Percentiles rank a stretch among this genome's conserved stretches.
Conservation (phyloP, 306 rosid genomes). For the Fagus crenata region DNA sequence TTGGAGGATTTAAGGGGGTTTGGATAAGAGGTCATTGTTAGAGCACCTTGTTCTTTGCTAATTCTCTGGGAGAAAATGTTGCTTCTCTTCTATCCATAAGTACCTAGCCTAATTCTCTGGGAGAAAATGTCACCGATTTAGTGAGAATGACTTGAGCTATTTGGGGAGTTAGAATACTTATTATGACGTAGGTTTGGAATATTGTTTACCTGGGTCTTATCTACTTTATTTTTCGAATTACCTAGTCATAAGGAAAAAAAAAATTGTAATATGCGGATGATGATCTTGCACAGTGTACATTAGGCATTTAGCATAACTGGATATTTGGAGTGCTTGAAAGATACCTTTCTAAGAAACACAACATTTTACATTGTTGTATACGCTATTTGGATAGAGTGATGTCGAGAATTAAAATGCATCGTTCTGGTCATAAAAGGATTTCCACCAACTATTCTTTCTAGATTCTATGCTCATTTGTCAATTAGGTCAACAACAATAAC, state of each 20-base stretch:
- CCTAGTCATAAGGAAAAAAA: neutral
- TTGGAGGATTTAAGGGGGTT: constrained; percentile 24
- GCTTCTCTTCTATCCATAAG: neutral
- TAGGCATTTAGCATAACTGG: neutral
- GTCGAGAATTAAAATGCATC: too few relatives aligned
- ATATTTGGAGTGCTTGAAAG: neutral
- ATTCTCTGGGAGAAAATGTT: too few relatives aligned
- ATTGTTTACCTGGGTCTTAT: too few relatives aligned
- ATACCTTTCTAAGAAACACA: neutral
- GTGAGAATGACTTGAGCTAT: too few relatives aligned
- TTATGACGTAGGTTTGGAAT: too few relatives aligned
- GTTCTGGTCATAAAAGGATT: too few relatives aligned
- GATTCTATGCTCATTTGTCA: too few relatives aligned
- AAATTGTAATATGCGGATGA: neutral
- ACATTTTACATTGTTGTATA: neutral
- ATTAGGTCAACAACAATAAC: too few relatives aligned
- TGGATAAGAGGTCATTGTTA: constrained; percentile 11
- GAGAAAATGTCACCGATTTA: neutral
- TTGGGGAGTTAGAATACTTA: too few relatives aligned
- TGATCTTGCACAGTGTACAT: neutral
- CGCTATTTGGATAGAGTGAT: too few relatives aligned
- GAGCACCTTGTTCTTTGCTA: neutral
- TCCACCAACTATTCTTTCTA: too few relatives aligned
- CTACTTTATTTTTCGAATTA: too few relatives aligned
- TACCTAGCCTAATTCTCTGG: neutral